Evolutionary conservation across 2,329 filamentous ascomycete genomes (phyloP), one percentile per base, ranked within the genome.

Genomic region (Didymellaceae sp.): DNA sequence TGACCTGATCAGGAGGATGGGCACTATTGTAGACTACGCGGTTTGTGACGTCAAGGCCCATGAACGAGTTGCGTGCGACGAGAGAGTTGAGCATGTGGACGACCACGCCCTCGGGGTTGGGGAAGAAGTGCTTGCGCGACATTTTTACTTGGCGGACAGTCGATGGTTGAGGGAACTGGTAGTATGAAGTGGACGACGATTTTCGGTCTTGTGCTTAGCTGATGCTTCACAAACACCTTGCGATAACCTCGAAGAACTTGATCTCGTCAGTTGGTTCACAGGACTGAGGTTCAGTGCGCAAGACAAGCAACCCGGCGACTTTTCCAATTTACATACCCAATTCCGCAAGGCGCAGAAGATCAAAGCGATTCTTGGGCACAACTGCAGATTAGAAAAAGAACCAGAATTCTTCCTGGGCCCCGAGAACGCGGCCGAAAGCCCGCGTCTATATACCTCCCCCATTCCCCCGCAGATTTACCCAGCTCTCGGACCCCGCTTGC

Each of bases 61-160:
- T 69, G 55, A 72, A 67, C 3, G 58, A 55, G 49, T 81, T 80
- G 6, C 78, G 69, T 2, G 75, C 65, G 22, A 78, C 74, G 16
- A 82, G 67, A 4, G 77, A 77, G 34, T 75, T 74, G 17, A 82
- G 73, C 32, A 77, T 77, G 41, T 76, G 73, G n/a, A 77, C 68
- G 1, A 82, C 79, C 13, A 82, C 74, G 48, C 78, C 78, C 52
- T 78, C 74, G 14, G 78, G 78, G 42, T 74, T 74, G 24, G 76
- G 73, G 54, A 82, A 82, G 68, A 82, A 82, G 63, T 82, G 80
- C 67, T 82, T 82, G 20, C 77, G 74, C 25, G 78, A 80, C 80
- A 82, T 82, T 8, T 18, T 48, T 34, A 32, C 33, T n/a, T n/a
- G n/a, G n/a, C n/a, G n/a, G n/a, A n/a, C n/a, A n/a, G n/a, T n/a